Evolutionary conservation across 2,329 filamentous ascomycete species (phyloP).

Genomic region (Drechmeria coniospora): DNA sequence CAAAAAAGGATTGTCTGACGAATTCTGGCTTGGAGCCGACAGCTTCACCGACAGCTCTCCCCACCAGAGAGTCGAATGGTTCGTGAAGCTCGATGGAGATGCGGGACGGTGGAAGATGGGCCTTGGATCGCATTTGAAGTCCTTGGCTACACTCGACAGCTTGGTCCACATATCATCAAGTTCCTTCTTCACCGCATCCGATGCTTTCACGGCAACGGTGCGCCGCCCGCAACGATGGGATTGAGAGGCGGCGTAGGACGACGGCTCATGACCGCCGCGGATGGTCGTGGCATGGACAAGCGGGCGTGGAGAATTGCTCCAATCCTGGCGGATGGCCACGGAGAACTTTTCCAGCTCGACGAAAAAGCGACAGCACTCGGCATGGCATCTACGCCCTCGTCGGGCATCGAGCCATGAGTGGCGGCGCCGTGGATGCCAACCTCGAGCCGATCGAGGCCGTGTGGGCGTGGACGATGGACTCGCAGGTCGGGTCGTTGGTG

Average conservation of each 20-base stretch:
- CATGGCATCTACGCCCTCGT: constrained; percentile 34
- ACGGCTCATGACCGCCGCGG: constrained; percentile 33
- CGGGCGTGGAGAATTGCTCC: constrained; percentile 21
- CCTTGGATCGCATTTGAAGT: constrained; percentile 24
- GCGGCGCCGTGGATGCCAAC: constrained; percentile 25
- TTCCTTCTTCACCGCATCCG: constrained; percentile 19
- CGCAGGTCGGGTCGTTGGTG: constrained; percentile 30
- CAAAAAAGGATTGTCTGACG: constrained; percentile 25
- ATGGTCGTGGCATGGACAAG: constrained; percentile 32
- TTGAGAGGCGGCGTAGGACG: constrained; percentile 35
- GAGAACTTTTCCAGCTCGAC: constrained; percentile 27
- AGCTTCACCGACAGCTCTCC: constrained; percentile 11
- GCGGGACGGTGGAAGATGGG: constrained; percentile 26
- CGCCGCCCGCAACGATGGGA: constrained; percentile 32
- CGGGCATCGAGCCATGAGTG: constrained; percentile 25
- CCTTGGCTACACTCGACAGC: constrained; percentile 15
- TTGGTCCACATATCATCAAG: constrained; percentile 20
- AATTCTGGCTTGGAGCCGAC: constrained; percentile 13
- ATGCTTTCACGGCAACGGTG: constrained; percentile 28
- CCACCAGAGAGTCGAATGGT: constrained; percentile 20
- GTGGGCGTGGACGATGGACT: constrained; percentile 27
- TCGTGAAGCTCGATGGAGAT: constrained; percentile 25
- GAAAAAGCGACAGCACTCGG: constrained; percentile 29
- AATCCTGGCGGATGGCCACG: constrained; percentile 12
- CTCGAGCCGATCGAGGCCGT: constrained; percentile 33